Conservation (phyloP, 202 grass and related monocot species). For the Saccharum hybrid region DNA sequence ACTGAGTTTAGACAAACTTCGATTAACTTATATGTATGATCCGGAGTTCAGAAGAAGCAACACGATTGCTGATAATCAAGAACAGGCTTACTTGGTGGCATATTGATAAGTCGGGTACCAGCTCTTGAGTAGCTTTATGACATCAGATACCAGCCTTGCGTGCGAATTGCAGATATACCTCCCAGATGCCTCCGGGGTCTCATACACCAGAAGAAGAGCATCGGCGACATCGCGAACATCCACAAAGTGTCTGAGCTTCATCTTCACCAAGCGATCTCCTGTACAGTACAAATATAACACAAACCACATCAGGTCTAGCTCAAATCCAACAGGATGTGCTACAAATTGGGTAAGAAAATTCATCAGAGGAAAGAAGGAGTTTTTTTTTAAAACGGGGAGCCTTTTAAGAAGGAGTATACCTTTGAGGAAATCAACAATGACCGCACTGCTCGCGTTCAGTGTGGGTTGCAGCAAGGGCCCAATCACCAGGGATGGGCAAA, state of each 20-base stretch:
- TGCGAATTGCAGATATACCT: no score
- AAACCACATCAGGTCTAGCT: background rate
- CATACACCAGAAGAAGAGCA: conserved; percentile 58
- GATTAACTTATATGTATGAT: background rate
- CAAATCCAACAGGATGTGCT: background rate
- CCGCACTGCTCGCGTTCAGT: conserved; percentile 60
- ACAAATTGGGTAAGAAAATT: background rate
- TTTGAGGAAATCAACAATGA: conserved; percentile 64
- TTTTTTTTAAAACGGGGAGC: no score
- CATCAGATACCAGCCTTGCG: background rate
- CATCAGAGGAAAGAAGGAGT: background rate
- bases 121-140: conserved; percentile 56
- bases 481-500: conserved; percentile 69
- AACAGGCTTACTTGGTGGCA: conserved; percentile 56
- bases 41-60: background rate
- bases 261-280: conserved; percentile 53
- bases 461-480: conserved; percentile 71
- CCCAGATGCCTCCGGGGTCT: conserved; percentile 18
- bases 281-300: background rate
- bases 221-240: conserved; percentile 70
- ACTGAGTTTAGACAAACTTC: background rate
- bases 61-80: background rate
- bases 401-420: conserved; percentile 44
- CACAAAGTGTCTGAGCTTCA: conserved; percentile 44
- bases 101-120: conserved; percentile 60